Evolutionary conservation across 345 rosid species (phyloP), one percentile per base, ranked within the genome.

Genomic region (Populus tremula): DNA sequence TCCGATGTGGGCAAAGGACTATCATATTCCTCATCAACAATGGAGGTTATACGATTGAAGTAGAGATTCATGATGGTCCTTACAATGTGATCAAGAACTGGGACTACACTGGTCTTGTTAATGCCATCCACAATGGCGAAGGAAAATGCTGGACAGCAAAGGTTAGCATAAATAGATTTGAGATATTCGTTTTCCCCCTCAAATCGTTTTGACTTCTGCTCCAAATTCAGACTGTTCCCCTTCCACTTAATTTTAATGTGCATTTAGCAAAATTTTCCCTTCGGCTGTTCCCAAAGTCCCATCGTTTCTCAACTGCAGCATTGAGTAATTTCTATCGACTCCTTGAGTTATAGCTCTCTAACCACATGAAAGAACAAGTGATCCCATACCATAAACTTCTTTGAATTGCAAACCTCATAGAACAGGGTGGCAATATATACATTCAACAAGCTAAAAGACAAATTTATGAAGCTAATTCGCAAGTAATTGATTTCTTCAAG

Each of bases 71-170:
- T 29, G 94, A 91, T 14, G 94, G 94, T 3, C 94, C 92, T 8
- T 91, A 91, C 86, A 91, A 91, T 76, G 92, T 91, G 79, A 91
- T 91, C 56, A 91, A 91, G 82, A 91, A 91, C 86, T 91, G 94
- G 94, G 78, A 91, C 75, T 91, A 91, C 82, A 83, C 84, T 29
- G 92, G 85, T 45, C 83, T 91, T 9, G 89, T 91, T 63, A 76
- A 89, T 74, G 91, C 94, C 78, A 91, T 91, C 79, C 91, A 91
- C 82, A 91, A 91, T 50, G 91, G 89, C 17, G 90, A 89, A 85
- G 94, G 94, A 84, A 88, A 88, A 85, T 88, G 94, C 86, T 91
- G 94, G 94, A 91, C 92, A 0, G 64, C 87, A 68, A 89, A 89
- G 92, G 94, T 89, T 70, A 61, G 87, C 74, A 73, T 21, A 36